Base-by-base conservation (phyloP, 2,329 filamentous ascomycete genomes). In the Ustulina deusta region DNA sequence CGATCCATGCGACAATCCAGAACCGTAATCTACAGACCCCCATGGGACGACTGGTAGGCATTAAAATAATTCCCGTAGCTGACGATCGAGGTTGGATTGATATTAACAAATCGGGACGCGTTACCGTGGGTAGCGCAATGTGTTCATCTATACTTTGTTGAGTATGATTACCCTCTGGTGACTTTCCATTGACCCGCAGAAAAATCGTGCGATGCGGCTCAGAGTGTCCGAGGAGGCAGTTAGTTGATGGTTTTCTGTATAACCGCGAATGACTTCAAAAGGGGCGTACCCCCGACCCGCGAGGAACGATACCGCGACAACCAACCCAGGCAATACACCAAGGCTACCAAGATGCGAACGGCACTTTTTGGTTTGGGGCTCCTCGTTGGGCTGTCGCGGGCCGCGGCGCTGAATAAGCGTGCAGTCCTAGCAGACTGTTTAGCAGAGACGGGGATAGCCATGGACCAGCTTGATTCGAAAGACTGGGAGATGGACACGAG, bases 391-490 rank as follows among this genome's bases (percentile, higher is more conserved):
- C 63, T 76, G 15, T 69, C 68, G 34, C 71, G 65, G 54, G 71
- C 70, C 10, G 69, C 66, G 7, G 72, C 67, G 42, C 69, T 78
- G 44, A 70, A 75, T 55, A 76, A 71, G 61, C 74, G 71, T 29
- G 76, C 72, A 51, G 71, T 71, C 54, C 60, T 78, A 25, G 69
- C 74, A 32, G 73, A 77, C 42, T 78, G 77, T 36, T 72, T 78
- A 34, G 65, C 69, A 9, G 51, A 71, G 9, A 64, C 73, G 29
- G 65, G 66, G 13, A 74, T 74, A 9, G 57, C 66, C 11, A 63
- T 75, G 36, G 76, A 78, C 48, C 56, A 67, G 32, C 46, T 69
- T 20, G 73, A 76, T 55, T 76, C 75, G 1, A 70, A 72, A n/a
- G 76, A 77, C 56, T 78, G 76, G 71, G 70, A 72, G 20, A 63